Evolutionary conservation across 805 yeast species (phyloP).

Genomic region (Spathaspora girioi): DNA sequence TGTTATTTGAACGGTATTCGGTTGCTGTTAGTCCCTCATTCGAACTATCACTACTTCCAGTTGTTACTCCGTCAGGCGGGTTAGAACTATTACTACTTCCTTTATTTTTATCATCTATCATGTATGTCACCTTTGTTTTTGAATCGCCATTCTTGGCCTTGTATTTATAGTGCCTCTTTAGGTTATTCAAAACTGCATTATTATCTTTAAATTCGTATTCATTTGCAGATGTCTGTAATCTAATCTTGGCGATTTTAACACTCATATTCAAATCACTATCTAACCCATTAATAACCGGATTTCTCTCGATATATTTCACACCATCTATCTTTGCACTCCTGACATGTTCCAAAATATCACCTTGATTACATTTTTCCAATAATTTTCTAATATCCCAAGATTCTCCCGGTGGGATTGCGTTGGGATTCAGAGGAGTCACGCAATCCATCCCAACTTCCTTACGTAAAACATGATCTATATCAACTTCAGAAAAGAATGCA

Average conservation of each 20-base stretch:
- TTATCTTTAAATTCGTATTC: not conserved
- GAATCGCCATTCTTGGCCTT: not conserved
- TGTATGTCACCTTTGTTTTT: too few species aligned
- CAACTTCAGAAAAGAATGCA: conserved; percentile 94
- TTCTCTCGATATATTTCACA: conserved; percentile 11
- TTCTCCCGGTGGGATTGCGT: conserved; percentile 75
- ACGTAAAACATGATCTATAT: conserved; percentile 80
- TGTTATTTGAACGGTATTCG: too few species aligned
- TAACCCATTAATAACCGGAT: conserved; percentile 25
- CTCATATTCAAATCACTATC: conserved; percentile 17
- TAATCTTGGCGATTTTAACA: conserved; percentile 18
- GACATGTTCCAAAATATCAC: conserved; percentile 2
- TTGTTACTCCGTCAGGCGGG: too few species aligned
- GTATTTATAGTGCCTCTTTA: not conserved
- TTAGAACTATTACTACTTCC: too few species aligned
- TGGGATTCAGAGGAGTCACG: conserved; percentile 81
- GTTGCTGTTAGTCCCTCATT: too few species aligned
- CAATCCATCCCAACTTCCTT: conserved; percentile 93
- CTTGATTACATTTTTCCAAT: conserved; percentile 27
- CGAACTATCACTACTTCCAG: too few species aligned
- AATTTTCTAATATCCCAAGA: conserved; percentile 58
- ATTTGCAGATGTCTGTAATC: conserved; percentile 22
- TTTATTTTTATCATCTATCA: too few species aligned
- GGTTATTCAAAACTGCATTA: not conserved
- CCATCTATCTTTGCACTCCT: not conserved